Conservation (phyloP, 139 green algal species). For the Coelastrella sp. region DNA sequence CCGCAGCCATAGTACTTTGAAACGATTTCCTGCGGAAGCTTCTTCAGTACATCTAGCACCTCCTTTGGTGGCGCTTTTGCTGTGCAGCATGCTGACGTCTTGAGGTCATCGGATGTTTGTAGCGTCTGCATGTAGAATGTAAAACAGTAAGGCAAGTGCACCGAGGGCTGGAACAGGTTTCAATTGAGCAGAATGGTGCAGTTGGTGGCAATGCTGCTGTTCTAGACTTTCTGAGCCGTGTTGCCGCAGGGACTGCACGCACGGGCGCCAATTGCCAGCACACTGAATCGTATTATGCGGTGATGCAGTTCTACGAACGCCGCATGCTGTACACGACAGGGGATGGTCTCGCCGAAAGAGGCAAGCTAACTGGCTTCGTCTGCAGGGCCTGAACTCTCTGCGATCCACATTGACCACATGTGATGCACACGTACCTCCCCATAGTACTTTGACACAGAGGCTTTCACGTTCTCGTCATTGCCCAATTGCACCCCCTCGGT, state of each 20-base stretch:
- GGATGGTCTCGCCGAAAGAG: too few relatives aligned
- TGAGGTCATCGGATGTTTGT: conserved; percentile 80
- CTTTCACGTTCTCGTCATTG: conserved; percentile 52
- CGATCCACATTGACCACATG: neutral
- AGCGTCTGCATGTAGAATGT: conserved; percentile 59
- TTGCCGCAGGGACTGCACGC: too few relatives aligned
- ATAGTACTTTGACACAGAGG: conserved; percentile 88
- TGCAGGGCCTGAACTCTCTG: neutral
- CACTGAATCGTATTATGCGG: too few relatives aligned
- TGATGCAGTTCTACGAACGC: too few relatives aligned
- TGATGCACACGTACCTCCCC: conserved; percentile 69
- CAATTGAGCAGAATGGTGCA: neutral
- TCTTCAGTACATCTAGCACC: conserved; percentile 53
- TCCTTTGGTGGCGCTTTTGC: conserved; percentile 66
- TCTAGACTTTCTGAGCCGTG: too few relatives aligned
- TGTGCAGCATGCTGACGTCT: conserved; percentile 91
- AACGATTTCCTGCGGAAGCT: conserved; percentile 72
- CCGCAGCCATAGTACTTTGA: conserved; percentile 95
- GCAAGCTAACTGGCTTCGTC: too few relatives aligned
- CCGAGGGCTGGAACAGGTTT: neutral
- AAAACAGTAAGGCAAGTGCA: neutral
- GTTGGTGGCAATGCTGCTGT: too few relatives aligned
- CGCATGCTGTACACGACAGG: too few relatives aligned
- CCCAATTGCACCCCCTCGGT: conserved; percentile 44
- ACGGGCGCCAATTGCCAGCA: too few relatives aligned